Conservation (phyloP, 805 yeast genomes). For the Priceomyces castillae region DNA sequence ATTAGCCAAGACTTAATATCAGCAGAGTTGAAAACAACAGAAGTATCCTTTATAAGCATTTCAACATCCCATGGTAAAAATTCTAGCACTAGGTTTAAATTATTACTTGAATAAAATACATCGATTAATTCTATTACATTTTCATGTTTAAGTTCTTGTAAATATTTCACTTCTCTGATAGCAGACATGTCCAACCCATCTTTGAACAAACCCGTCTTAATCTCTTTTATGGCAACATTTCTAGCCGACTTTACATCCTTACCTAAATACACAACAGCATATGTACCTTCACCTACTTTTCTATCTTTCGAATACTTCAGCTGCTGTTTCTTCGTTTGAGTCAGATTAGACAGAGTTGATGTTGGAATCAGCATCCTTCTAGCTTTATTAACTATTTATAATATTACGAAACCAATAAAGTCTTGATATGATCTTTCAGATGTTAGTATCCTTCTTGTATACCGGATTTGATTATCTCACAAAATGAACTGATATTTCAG, state of each 20-base stretch:
- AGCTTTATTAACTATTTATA: too few relatives aligned
- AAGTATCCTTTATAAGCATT: slow-evolving; percentile 76
- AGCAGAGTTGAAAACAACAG: slow-evolving; percentile 73
- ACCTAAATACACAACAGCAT: slow-evolving; percentile 93
- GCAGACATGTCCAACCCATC: slow-evolving; percentile 99
- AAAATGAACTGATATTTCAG: too few relatives aligned
- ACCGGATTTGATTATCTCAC: too few relatives aligned
- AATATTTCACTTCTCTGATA: slow-evolving; percentile 83
- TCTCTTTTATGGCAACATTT: slow-evolving; percentile 88
- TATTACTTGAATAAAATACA: slow-evolving; percentile 67
- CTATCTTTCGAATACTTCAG: slow-evolving; percentile 52
- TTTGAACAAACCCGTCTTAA: slow-evolving; percentile 88
- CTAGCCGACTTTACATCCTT: slow-evolving; percentile 53
- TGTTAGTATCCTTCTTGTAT: too few relatives aligned
- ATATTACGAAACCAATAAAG: too few relatives aligned
- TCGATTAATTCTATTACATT: slow-evolving; percentile 88
- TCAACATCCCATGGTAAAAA: slow-evolving; percentile 87
- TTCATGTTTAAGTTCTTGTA: slow-evolving; percentile 68
- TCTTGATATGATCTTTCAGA: too few relatives aligned
- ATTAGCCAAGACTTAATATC: slow-evolving; percentile 92
- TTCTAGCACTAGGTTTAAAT: slow-evolving; percentile 85
- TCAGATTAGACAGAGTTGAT: too few relatives aligned
- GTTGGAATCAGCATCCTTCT: too few relatives aligned
- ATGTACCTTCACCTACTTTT: slow-evolving; percentile 98
- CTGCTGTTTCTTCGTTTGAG: slow-evolving; percentile 1